phyloP scores from a whole-genome alignment of 1,284 basidiomycete genomes.

The Phellopilus nigrolimitatus region DNA sequence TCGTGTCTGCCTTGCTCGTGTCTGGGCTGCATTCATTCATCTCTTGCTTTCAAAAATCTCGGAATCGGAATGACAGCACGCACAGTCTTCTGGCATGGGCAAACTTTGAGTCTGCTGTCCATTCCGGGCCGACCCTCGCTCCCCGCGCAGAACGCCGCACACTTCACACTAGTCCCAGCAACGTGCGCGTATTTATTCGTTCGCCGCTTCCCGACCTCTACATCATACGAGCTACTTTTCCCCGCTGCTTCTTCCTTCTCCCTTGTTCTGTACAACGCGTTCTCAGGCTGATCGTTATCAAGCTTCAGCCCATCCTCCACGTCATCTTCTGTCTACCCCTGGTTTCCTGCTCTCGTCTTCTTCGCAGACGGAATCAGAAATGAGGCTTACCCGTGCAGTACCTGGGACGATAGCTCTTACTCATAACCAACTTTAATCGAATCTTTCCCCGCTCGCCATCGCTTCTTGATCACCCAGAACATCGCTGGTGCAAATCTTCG shows the following conservation, averaged over 20 bases:
- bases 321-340: conserved; percentile 5
- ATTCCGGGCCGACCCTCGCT: background rate
- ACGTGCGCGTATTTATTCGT: conserved; percentile 9
- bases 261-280: background rate
- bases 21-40: no score
- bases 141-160: background rate
- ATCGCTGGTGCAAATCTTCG: no score
- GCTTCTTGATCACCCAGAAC: no score
- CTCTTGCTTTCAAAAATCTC: no score
- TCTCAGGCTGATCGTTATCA: conserved; percentile 13
- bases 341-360: background rate
- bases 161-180: background rate
- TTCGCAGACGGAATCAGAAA: background rate
- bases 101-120: background rate
- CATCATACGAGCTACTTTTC: conserved; percentile 3
- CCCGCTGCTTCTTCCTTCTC: background rate
- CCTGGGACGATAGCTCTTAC: no score
- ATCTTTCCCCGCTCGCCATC: no score
- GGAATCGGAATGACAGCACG: no score
- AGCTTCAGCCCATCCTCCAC: background rate
- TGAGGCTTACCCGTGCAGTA: no score
- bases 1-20: no score
- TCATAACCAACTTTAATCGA: no score
- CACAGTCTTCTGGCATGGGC: no score
- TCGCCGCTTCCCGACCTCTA: background rate